Evolutionary conservation across 1,139 yeast species (phyloP), one percentile per base, ranked within the genome.

Genomic region (Saccharomyces hybrid): DNA sequence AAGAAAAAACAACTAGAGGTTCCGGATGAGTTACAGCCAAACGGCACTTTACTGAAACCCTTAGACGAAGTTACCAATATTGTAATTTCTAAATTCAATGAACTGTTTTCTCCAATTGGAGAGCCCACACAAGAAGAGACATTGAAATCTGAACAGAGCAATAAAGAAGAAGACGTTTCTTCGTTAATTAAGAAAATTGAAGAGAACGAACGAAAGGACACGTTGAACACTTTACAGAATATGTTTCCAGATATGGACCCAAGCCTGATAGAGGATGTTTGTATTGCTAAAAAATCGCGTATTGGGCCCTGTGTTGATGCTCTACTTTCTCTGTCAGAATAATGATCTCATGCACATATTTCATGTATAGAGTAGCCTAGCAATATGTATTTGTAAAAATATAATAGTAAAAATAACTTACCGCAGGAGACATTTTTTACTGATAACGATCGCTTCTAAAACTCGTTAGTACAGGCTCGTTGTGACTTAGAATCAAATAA

Each of bases 181-280:
- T 53, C 51, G n/a, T 46, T 61, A 11, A 64, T 62, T 5, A 56
- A 57, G n/a, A 53, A 58, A 27, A 54, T 67, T 49, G 66, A 66
- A 46, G 59, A 69, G 47, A 65, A 70, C 53, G 82, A 80, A 57
- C 73, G 71, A 50, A 70, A 71, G 38, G 73, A 74, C 34, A 76
- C 76, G 11, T 66, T 76, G 9, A 72, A 72, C 3, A 79, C 81
- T 2, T 73, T 90, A 51, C 73, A 73, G 31, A 84, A 83, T 54
- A 87, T 90, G 81, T 89, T 90, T 70, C 96, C 96, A 0, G 75
- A 74, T 41, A 72, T 89, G 56, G 96, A 89, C 61, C 73, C 73
- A 46, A 85, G 80, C 0, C 74, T 90, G 1, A 76, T 90, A 52
- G 80, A 77, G 53, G 96, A 90, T 65, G 84, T 90, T 3, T 77